Evolutionary conservation across 805 yeast genomes (phyloP), one percentile per base, ranked within the genome.

Genomic region (Candida qinlingensis): DNA sequence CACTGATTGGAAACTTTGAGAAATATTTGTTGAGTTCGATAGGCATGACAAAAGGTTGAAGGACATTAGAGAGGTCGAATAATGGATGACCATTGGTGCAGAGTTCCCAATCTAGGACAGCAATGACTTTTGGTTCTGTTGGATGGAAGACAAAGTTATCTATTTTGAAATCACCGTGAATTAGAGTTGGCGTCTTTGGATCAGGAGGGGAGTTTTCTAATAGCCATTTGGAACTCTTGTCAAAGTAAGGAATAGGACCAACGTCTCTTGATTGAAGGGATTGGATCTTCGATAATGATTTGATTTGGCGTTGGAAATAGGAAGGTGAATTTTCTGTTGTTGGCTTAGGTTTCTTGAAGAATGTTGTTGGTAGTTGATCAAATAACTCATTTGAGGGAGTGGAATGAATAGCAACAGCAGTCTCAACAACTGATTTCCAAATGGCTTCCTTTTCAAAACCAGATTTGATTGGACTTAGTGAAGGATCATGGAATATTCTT

Each of bases 71-170:
- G 31, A 81, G 64, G 55, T 81, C 87, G 50, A 82, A 80, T 41
- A 80, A 60, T 1, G 87, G 87, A 54, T 80, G 83, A 0, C 87
- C 87, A 49, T 77, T 67, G 0, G 86, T 81, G 53, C 84, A 79
- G 37, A 81, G 64, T 58, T 81, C 87, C 87, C 87, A 81, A 58
- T 81, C 86, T 39, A 81, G 66, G 3, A 81, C 76, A 0, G 85
- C 84, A 43, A 75, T 64, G 3, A 80, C 78, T 40, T 62, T 60
- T 25, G 74, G 73, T 41, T 72, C 69, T 1, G 72, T 73, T 54
- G 80, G 80, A 63, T 83, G 75, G 66, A 76, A 76, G 34, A 85
- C 73, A 53, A 85, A 69, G 66, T 85, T 73, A 70, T 85, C 84
- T 57, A 77, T 70, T 67, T 81, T 77, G 73, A 76, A 74, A 67